Conservation (phyloP, 2,329 filamentous ascomycete genomes). For the Pezicula carpinea region DNA sequence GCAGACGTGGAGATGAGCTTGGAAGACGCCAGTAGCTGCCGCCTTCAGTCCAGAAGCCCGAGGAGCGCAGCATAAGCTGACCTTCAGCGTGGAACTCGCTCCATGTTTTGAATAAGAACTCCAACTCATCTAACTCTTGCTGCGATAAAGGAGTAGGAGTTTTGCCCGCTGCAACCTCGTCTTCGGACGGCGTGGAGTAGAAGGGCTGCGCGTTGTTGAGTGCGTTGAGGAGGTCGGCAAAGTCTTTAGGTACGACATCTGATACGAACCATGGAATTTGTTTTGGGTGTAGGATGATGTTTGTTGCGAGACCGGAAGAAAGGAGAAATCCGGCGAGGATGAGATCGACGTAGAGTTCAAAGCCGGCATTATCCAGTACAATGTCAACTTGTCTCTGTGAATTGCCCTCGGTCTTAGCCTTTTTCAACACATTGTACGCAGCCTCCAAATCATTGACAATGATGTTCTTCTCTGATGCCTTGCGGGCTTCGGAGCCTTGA, state of each 20-base stretch:
- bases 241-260: constrained; percentile 85
- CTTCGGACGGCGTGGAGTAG: constrained; percentile 70
- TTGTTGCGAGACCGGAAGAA: constrained; percentile 77
- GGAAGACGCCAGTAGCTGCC: constrained; percentile 90
- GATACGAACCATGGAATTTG: constrained; percentile 98
- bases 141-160: constrained; percentile 59
- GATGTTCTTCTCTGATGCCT: constrained; percentile 86
- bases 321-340: constrained; percentile 88
- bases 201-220: constrained; percentile 74
- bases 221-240: constrained; percentile 73
- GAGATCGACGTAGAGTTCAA: constrained; percentile 94
- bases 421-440: constrained; percentile 65
- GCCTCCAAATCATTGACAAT: constrained; percentile 76
- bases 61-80: constrained; percentile 75
- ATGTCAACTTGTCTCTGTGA: constrained; percentile 81
- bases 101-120: constrained; percentile 81
- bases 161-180: constrained; percentile 53
- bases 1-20: constrained; percentile 58
- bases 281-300: constrained; percentile 87
- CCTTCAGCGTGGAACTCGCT: constrained; percentile 75
- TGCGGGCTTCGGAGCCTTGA: constrained; percentile 82
- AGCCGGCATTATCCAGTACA: constrained; percentile 94
- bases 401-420: constrained; percentile 58
- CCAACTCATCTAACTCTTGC: constrained; percentile 61
- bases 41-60: constrained; percentile 84